Base-by-base conservation (phyloP, 1,284 basidiomycete genomes). In the Coriolopsis trogii region DNA sequence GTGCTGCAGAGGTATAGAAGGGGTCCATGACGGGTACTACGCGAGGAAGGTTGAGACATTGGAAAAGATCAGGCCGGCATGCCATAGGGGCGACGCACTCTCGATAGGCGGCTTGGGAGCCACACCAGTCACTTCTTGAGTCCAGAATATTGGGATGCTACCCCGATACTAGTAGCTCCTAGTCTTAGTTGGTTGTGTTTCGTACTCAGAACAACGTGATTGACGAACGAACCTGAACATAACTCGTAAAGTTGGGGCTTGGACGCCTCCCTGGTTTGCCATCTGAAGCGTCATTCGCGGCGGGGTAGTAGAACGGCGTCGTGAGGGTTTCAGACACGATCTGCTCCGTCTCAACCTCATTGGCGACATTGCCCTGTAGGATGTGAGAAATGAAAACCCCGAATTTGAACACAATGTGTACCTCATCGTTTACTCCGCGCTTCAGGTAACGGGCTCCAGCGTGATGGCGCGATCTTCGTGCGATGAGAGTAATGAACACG, bases 311-410 rank as follows among this genome's bases (percentile, higher is more conserved):
- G 67, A 96, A 95, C 0, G 94, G 84, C 0, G 95, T 99, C 0
- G 94, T 96, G 6, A 95, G 70, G 0, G 93, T 91, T 66, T 99
- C 96, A 3, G 90, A 93, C 0, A 99, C 95, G 46, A 99, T 97
- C 66, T 99, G 97, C 66, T 99, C 97, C 0, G 95, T 98, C 71
- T 99, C 97, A 2, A 99, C 97, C 70, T 99, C 97, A 64, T 99
- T 99, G 1, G 96, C 97, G 2, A 99, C 97, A 66, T 98, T 93
- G 2, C 97, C 97, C 91, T 95, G 62, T 4, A 2, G 7, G 8
- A 5, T 3, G 9, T 49, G 18, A 58, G 46, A 12, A 29, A 10
- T 18, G 23, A 29, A 34, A 16, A 7, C 7, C 1, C 10, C 29
- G 26, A 45, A 91, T n/a, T n/a, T n/a, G n/a, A n/a, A n/a, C n/a